Conservation (phyloP, 192 early-diverging fungal species). For the Linnemannia elongata region DNA sequence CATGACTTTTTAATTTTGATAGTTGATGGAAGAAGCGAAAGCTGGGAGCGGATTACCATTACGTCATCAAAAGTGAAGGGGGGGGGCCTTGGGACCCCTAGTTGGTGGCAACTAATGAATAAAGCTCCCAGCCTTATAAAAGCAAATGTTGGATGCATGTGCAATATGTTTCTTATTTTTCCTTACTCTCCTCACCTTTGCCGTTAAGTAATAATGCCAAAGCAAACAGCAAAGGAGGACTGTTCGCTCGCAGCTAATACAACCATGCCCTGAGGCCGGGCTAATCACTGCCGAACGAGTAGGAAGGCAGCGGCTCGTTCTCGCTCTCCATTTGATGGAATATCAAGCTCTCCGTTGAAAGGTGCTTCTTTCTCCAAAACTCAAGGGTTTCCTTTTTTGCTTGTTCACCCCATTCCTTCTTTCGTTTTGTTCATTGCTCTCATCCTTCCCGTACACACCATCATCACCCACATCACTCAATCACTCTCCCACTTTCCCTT, state of each 20-base stretch:
- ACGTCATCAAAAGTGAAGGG: background rate
- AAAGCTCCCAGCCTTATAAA: no score
- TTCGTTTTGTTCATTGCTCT: background rate
- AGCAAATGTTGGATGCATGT: no score
- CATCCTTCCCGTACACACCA: background rate
- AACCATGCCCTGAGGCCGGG: background rate
- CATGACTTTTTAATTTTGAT: background rate
- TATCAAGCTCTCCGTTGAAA: background rate
- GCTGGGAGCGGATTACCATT: background rate
- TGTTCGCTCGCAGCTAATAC: background rate
- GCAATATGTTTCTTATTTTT: background rate
- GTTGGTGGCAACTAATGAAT: no score
- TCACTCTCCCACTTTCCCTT: background rate
- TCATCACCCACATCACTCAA: background rate
- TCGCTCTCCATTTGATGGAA: background rate
- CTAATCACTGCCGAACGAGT: background rate
- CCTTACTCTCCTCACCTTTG: background rate
- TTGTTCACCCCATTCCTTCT: conserved; percentile 3
- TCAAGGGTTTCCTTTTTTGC: background rate
- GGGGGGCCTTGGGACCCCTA: no score
- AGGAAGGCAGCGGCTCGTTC: background rate
- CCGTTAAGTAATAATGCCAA: no score
- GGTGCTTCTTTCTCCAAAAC: background rate
- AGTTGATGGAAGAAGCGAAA: background rate
- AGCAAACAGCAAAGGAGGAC: background rate